Evolutionary conservation across 2,329 filamentous ascomycete species (phyloP).

Genomic region (Aspergillus oerlinghausenensis): DNA sequence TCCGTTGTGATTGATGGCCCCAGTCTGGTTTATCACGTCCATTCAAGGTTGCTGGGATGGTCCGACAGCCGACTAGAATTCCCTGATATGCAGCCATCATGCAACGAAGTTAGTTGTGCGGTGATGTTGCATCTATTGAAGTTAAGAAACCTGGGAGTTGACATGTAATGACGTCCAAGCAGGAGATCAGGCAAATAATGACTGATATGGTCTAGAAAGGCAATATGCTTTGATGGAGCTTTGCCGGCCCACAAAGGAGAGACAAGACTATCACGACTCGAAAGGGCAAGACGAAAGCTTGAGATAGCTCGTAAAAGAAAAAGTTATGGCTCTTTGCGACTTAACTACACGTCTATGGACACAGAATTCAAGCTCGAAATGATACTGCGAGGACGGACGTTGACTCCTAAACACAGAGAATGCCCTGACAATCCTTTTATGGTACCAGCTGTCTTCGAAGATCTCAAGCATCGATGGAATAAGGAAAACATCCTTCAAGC

Average conservation of each 20-base stretch:
- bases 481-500: slow-evolving; percentile 20
- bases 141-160: slow-evolving; percentile 52
- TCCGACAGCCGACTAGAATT: slow-evolving; percentile 39
- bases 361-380: slow-evolving; percentile 14
- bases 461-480: slow-evolving; percentile 50
- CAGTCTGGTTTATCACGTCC: slow-evolving; percentile 69
- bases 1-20: slow-evolving; percentile 69
- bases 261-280: slow-evolving; percentile 58
- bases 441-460: slow-evolving; percentile 71
- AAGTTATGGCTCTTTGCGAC: slow-evolving; percentile 21
- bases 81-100: slow-evolving; percentile 55
- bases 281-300: slow-evolving; percentile 55
- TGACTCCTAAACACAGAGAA: slow-evolving; percentile 26
- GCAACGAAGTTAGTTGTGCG: slow-evolving; percentile 57
- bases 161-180: slow-evolving; percentile 62
- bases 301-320: slow-evolving; percentile 44
- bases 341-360: slow-evolving; percentile 4
- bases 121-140: slow-evolving; percentile 60
- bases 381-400: slow-evolving; percentile 23
- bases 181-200: slow-evolving; percentile 2
- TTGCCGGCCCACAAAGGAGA: slow-evolving; percentile 64
- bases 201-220: slow-evolving; percentile 44
- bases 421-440: slow-evolving; percentile 63
- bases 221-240: slow-evolving; percentile 81
- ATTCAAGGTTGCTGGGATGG: slow-evolving; percentile 51